These are phyloP conservation scores for Mycena rebaudengoi DNA, from an alignment of 768 basidiomycete genomes.

Conservation along the genomic window DNA sequence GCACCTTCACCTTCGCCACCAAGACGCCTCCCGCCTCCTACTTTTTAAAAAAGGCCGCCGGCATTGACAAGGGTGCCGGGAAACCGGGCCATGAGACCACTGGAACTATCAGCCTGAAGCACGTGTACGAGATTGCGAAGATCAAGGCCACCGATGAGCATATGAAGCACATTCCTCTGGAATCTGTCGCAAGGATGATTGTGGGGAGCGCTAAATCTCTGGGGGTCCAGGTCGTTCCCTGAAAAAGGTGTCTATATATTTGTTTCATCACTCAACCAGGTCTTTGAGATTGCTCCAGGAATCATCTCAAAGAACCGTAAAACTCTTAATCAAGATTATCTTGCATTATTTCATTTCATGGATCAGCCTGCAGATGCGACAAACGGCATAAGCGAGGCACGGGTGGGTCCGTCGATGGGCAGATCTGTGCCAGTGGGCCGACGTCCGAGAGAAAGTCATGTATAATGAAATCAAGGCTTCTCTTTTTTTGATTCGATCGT, in stretches of 20 bases:
- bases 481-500: constrained; percentile 22
- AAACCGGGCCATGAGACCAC: constrained; percentile 80
- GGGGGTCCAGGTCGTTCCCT: constrained; percentile 92
- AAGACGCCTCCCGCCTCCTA: constrained; percentile 92
- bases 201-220: constrained; percentile 89
- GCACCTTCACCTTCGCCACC: constrained; percentile 91
- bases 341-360: constrained; percentile 12
- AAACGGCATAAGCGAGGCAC: constrained; percentile 3
- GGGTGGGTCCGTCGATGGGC: constrained; percentile 29
- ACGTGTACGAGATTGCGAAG: constrained; percentile 98
- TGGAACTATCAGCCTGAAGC: constrained; percentile 92
- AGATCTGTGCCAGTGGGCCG: constrained; percentile 23
- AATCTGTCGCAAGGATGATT: constrained; percentile 88
- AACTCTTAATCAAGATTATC: constrained; percentile 2
- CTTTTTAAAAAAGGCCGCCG: constrained; percentile 90
- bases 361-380: constrained; percentile 24
- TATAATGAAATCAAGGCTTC: constrained; percentile 30
- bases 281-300: constrained; percentile 13
- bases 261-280: constrained; percentile 1
- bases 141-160: constrained; percentile 93
- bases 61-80: constrained; percentile 89
- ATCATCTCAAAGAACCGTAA: constrained; percentile 4
- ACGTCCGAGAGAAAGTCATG: constrained; percentile 15
- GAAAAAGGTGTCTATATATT: constrained; percentile 40
- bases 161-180: constrained; percentile 84